Evolutionary conservation across 2,329 filamentous ascomycete species (phyloP).

Genomic region (Aspergillus novofumigatus): DNA sequence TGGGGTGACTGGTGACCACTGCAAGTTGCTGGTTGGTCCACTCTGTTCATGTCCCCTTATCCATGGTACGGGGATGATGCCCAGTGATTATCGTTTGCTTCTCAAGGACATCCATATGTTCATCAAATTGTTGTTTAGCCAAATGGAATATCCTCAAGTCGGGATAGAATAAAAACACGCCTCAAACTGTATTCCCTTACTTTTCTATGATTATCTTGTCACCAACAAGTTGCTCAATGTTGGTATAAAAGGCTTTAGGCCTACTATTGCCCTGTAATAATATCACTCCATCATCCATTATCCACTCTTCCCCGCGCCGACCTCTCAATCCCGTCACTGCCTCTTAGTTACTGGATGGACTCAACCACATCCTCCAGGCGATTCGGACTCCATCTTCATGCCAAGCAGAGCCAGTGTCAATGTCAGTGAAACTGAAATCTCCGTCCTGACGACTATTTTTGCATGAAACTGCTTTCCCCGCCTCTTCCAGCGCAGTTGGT

Average conservation of each 20-base stretch:
- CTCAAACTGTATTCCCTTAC: background rate
- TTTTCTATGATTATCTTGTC: background rate
- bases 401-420: background rate
- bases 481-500: background rate
- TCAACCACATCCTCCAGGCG: background rate
- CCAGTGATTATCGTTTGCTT: background rate
- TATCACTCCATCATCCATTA: background rate
- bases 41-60: conserved; percentile 7
- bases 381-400: background rate
- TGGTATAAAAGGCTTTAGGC: background rate
- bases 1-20: background rate
- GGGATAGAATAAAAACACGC: background rate
- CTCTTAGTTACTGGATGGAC: background rate
- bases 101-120: background rate
- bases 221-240: background rate
- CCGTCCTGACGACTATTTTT: background rate
- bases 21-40: conserved; percentile 4
- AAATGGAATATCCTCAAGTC: background rate
- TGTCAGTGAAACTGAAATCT: background rate
- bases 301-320: background rate
- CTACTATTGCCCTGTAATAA: background rate
- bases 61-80: conserved; percentile 13
- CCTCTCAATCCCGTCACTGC: background rate
- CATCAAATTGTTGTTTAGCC: background rate
- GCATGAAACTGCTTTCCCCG: background rate